phyloP scores from a whole-genome alignment of 75 land plant species.

The Cunninghamia lanceolata region DNA sequence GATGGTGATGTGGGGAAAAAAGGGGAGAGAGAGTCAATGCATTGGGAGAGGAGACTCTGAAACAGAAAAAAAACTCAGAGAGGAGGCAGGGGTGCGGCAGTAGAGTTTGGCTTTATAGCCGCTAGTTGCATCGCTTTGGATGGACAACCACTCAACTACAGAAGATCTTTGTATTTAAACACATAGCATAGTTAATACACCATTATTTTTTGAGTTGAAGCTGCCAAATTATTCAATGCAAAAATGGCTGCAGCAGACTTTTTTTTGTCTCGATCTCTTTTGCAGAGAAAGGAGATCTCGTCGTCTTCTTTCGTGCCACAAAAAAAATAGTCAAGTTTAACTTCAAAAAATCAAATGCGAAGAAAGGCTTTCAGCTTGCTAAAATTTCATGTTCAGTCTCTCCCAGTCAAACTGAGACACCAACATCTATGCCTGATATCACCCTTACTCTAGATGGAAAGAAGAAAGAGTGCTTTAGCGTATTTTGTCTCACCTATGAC shows the following conservation, averaged over 20 bases:
- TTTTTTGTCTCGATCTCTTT: background rate
- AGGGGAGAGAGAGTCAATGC: too few relatives aligned
- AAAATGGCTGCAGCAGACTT: conserved; percentile 2
- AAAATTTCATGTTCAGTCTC: conserved; percentile 8
- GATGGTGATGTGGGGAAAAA: too few relatives aligned
- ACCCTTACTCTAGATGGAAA: conserved; percentile 21
- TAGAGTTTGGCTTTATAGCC: too few relatives aligned
- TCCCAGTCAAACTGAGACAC: conserved; percentile 54
- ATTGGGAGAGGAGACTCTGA: too few relatives aligned
- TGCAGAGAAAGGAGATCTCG: background rate
- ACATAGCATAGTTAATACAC: background rate
- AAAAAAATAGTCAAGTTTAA: background rate
- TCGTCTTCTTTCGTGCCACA: background rate
- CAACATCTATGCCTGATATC: conserved; percentile 20
- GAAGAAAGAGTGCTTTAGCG: conserved; percentile 67
- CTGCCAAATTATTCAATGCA: background rate
- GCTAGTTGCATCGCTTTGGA: too few relatives aligned
- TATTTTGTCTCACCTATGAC: conserved; percentile 89
- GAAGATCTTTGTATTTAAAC: background rate
- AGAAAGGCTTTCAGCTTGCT: background rate
- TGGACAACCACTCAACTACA: background rate
- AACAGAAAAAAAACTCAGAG: too few relatives aligned
- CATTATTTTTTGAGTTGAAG: background rate
- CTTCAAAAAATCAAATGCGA: background rate
- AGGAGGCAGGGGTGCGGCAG: too few relatives aligned